Base-by-base conservation (phyloP, 2,329 filamentous ascomycete species). In the Cryphonectria radicalis region DNA sequence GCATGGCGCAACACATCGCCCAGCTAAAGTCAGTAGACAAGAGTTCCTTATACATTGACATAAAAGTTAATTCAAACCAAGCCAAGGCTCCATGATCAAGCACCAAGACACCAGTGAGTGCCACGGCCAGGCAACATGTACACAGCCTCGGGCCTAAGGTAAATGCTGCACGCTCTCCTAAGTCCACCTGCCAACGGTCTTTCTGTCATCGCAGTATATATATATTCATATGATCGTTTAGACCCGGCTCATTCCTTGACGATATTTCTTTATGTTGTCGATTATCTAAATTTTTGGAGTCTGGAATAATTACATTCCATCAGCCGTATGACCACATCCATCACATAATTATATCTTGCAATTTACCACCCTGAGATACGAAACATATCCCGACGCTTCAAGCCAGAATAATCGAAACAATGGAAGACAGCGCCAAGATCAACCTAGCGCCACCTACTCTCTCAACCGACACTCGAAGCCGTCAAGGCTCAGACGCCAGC, bases 361-460 rank as follows among this genome's bases (percentile, higher is more conserved):
- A 6, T 32, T 6, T 8, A 6, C 14, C 28, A 4, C 17, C 17
- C 1, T 17, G 32, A 8, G 28, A 42, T n/a, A 57, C n/a, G 13
- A 50, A 68, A 43, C 35, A 57, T 55, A n/a, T 2, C 32, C 32
- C 22, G 19, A n/a, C 19, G 14, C 14, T 17, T 3, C 8, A 40
- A 11, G 6, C 2, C 19, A 40, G 35, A 14, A 35, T 43, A 10
- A 37, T 10, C 17, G 59, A 70, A 5, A 60, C 11, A 7, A 67
- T 68, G 71, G 46, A 53, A 60, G 57, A 66, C 60, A 62, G 60
- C 28, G 43, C 40, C n/a, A 67, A 62, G 4, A 25, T 35, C 42
- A 65, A 22, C 50, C 65, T 72, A 25, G 71, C 65, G 53, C 68
- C 70, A 64, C 70, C 71, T 57, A 14, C 64, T 6, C 65, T 72